Base-by-base conservation (phyloP, 192 early-diverging fungal species). In the Geosiphon pyriformis region DNA sequence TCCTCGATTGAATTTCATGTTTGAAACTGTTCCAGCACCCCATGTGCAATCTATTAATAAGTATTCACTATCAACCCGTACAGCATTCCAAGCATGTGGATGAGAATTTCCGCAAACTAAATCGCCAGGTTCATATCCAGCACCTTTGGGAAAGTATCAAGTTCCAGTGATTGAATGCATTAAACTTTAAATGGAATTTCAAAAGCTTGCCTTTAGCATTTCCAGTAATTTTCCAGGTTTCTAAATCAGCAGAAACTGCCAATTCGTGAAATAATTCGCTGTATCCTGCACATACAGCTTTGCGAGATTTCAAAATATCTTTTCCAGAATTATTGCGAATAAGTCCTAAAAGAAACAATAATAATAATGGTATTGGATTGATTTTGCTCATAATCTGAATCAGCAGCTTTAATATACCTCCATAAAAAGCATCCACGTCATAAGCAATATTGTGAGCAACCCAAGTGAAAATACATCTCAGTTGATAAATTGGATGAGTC, bases 11-110 rank as follows among this genome's bases (percentile, higher is more conserved):
- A 82, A 83, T 3, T 61, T 68, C 18, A 65, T 54, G 12, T 75
- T 74, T 0, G 68, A 31, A 27, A 72, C 42, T 8, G 10, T 27
- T 11, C 84, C 84, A 1, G 84, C 78, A 20, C 82, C 84, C 84
- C 84, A 85, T 17, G 84, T 85, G 7, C 80, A 78, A 46, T 85
- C 84, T 27, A 85, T 82, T 62, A 85, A 70, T 1, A 81, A 64
- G 52, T 76, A 80, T 62, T 82, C 77, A 48, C 81, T 81, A 55
- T 81, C 48, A 27, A 85, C 37, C 8, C 57, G 64, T 22, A 80
- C 78, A 8, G 69, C 76, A 66, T 86, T 86, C 84, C 84, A 86
- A 51, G 80, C 84, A 60, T 86, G 84, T 15, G 34, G 23, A 57
- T 56, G 32, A 10, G 37, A 10, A n/a, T n/a, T n/a, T 4, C 34